Conservation (phyloP, 805 yeast genomes). For the Candida oleophila region DNA sequence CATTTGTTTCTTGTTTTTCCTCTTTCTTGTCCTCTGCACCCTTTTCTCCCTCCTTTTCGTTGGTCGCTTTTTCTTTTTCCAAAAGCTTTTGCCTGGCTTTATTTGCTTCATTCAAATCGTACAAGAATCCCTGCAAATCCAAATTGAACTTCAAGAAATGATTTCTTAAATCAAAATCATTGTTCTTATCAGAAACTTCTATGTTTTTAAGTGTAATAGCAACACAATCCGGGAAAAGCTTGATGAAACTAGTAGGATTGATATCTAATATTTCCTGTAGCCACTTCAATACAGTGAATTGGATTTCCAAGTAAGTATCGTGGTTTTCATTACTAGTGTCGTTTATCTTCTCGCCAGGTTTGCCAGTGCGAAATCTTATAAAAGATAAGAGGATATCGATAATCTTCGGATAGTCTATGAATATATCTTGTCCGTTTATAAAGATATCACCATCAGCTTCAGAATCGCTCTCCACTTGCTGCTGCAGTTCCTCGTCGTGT, state of each 20-base stretch:
- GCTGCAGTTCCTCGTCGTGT: neutral
- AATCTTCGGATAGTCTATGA: constrained; percentile 74
- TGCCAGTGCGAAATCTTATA: constrained; percentile 48
- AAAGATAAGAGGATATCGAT: constrained; percentile 81
- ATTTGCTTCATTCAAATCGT: constrained; percentile 28
- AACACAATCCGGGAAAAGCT: constrained; percentile 72
- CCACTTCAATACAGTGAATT: constrained; percentile 81
- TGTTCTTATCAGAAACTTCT: constrained; percentile 33
- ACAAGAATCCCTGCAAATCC: constrained; percentile 31
- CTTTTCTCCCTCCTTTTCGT: neutral
- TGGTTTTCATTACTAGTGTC: constrained; percentile 36
- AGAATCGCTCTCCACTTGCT: constrained; percentile 3
- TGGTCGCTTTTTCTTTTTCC: constrained; percentile 5
- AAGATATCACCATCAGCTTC: constrained; percentile 24
- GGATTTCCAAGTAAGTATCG: constrained; percentile 56
- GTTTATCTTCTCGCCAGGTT: constrained; percentile 15
- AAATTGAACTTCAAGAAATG: constrained; percentile 35
- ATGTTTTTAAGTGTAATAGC: constrained; percentile 56
- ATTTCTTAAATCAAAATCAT: constrained; percentile 36
- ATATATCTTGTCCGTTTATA: constrained; percentile 66
- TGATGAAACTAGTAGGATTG: constrained; percentile 72
- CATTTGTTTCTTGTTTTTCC: constrained; percentile 9
- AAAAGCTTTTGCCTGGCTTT: constrained; percentile 33
- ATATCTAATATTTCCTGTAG: constrained; percentile 67
- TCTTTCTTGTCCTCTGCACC: constrained; percentile 5